These are phyloP conservation scores for Platismatia glauca DNA, from an alignment of 495 filamentous ascomycete species.

Conservation along the genomic window DNA sequence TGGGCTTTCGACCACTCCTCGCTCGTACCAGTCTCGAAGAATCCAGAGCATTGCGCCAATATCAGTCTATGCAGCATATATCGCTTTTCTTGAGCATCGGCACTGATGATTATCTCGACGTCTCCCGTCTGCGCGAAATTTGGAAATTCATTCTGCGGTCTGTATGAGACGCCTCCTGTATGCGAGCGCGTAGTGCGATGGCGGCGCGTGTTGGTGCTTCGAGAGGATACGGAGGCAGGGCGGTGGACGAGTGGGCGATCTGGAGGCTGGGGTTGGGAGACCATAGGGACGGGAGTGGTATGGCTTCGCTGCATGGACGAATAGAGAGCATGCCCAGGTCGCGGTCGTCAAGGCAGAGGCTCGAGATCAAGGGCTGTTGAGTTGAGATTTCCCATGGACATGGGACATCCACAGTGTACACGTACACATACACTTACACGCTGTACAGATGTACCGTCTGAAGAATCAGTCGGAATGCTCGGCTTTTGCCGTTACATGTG, in stretches of 20 bases:
- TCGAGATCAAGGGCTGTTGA: neutral
- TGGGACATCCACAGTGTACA: neutral
- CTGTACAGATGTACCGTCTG: neutral
- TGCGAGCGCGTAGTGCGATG: conserved; percentile 74
- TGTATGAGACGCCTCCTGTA: conserved; percentile 61
- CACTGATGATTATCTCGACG: conserved; percentile 74
- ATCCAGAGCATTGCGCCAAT: conserved; percentile 78
- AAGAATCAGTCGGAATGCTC: neutral
- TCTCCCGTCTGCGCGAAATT: conserved; percentile 84
- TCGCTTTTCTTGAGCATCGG: conserved; percentile 62
- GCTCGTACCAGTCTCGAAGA: conserved; percentile 83
- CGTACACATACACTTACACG: neutral
- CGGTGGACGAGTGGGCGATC: conserved; percentile 44
- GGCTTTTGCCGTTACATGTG: neutral
- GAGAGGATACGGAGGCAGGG: conserved; percentile 54
- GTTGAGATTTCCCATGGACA: neutral
- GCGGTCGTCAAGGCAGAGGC: neutral
- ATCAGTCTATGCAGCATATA: conserved; percentile 83
- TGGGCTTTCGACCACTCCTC: conserved; percentile 71
- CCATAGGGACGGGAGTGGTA: conserved; percentile 41
- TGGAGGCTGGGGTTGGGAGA: conserved; percentile 61
- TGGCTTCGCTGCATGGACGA: conserved; percentile 2
- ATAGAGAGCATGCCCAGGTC: conserved; percentile 1
- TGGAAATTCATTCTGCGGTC: conserved; percentile 82
- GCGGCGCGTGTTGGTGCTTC: conserved; percentile 47